These are phyloP conservation scores for Rhexocercosporidium sp. DNA, from an alignment of 2,329 filamentous ascomycete genomes.

Conservation along the genomic window DNA sequence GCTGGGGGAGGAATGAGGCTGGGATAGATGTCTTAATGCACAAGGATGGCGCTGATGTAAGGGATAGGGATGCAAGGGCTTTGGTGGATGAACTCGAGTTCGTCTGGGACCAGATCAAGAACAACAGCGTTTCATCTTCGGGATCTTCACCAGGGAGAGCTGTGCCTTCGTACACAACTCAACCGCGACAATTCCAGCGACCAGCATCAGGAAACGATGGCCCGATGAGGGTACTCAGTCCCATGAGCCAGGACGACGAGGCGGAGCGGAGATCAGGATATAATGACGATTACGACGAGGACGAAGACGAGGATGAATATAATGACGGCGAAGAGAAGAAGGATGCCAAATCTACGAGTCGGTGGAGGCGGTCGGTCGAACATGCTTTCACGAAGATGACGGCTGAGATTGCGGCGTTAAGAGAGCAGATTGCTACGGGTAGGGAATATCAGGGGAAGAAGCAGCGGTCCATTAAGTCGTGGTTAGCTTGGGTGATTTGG, in stretches of 20 bases:
- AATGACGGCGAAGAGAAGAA: constrained; percentile 45
- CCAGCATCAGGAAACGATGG: constrained; percentile 56
- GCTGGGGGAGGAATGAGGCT: not conserved
- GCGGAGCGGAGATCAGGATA: constrained; percentile 56
- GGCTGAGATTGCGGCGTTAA: constrained; percentile 86
- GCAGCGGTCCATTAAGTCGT: constrained; percentile 68
- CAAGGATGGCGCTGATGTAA: constrained; percentile 21
- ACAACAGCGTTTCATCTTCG: constrained; percentile 73
- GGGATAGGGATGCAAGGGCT: constrained; percentile 74
- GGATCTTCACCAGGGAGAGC: constrained; percentile 58
- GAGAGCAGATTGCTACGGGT: constrained; percentile 85
- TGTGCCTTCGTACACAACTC: constrained; percentile 38
- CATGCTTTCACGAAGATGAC: constrained; percentile 86
- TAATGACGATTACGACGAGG: constrained; percentile 51
- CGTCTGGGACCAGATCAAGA: constrained; percentile 97
- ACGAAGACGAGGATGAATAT: constrained; percentile 49
- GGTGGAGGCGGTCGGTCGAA: constrained; percentile 85
- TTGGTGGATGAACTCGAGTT: constrained; percentile 96
- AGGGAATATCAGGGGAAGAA: constrained; percentile 72
- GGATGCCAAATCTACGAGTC: constrained; percentile 53
- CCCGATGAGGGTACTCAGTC: constrained; percentile 75
- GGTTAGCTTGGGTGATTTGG: constrained; percentile 75
- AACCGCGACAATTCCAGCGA: constrained; percentile 50
- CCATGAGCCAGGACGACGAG: constrained; percentile 84
- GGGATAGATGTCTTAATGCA: not conserved